Evolutionary conservation across 192 early-diverging fungal genomes (phyloP).

Genomic region (Rhizophagus sp.): DNA sequence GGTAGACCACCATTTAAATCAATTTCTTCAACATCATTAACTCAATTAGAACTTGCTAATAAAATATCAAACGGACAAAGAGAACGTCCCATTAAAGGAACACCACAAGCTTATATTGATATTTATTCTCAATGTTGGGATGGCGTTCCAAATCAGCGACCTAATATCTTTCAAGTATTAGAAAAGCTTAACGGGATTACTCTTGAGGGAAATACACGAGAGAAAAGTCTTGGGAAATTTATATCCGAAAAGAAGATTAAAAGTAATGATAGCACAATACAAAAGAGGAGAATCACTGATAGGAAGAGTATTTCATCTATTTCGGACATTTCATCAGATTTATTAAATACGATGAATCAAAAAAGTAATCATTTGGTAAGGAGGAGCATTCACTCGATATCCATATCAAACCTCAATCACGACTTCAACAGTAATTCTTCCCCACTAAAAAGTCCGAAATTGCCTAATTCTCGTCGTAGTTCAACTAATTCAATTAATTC

Average conservation of each 20-base stretch:
- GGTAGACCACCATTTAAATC: slow-evolving; percentile 1
- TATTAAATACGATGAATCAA: background rate
- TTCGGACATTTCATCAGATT: background rate
- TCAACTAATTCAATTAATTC: background rate
- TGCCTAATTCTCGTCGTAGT: background rate
- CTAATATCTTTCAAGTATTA: slow-evolving; percentile 19
- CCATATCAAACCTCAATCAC: background rate
- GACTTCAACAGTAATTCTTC: background rate
- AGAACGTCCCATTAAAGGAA: slow-evolving; percentile 20
- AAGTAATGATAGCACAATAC: too few relatives aligned
- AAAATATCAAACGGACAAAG: slow-evolving; percentile 7
- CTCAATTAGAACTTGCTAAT: background rate
- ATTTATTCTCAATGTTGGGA: slow-evolving; percentile 28
- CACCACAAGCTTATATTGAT: slow-evolving; percentile 22
- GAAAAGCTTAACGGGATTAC: background rate
- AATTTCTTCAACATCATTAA: background rate
- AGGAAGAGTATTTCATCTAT: background rate
- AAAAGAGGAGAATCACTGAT: background rate
- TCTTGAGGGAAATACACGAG: background rate
- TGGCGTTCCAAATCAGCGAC: slow-evolving; percentile 21
- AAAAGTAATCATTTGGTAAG: background rate
- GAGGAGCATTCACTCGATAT: too few relatives aligned
- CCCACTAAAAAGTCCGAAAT: background rate
- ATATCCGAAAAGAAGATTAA: background rate
- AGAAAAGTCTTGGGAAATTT: background rate